Base-by-base conservation (phyloP, 768 basidiomycete species). In the Lactarius evosmus region DNA sequence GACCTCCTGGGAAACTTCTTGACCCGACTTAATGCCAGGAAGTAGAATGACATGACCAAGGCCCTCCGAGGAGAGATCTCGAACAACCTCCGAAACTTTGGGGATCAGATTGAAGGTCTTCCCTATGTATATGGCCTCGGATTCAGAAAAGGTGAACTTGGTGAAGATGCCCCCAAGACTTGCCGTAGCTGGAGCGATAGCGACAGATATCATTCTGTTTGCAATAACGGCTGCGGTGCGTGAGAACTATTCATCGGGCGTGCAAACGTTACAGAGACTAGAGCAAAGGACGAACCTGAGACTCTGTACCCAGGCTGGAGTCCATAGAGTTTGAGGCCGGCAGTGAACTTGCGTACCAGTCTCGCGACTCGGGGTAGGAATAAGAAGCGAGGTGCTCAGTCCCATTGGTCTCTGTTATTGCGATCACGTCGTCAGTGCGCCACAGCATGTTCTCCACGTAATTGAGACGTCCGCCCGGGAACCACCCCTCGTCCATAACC, bases 401-500 rank as follows among this genome's bases (percentile, higher is more conserved):
- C 74, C 90, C 88, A 25, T 80, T 78, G 9, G 76, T 75, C 32
- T 82, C 82, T 4, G 86, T 88, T 60, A 83, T 75, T 19, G 87
- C 87, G 62, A 84, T 79, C 3, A 74, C 76, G 64, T 89, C 87
- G 71, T 87, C 85, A 63, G 79, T 77, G 55, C 81, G 78, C 67
- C 76, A 78, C 8, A 91, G 78, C 5, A 89, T 71, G 71, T 90
- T 90, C 72, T 91, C 89, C 11, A 88, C 87, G 68, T 85, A 90
- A 71, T 90, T 89, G 30, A 89, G 75, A 38, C 83, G 78, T 2
- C 84, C 78, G 41, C 78, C 83, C 8, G 86, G 86, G 66, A 89
- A 90, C 86, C 88, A 70, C 9, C 85, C 86, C 54, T 78, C 78
- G 79, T 71, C 51, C 2, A 64, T 16, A 29, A 70, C 63, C 65